A percentile compares a stretch with the other conserved stretches of the same genome.
Conservation (phyloP, 805 yeast species). For the Metschnikowia rubicola region DNA sequence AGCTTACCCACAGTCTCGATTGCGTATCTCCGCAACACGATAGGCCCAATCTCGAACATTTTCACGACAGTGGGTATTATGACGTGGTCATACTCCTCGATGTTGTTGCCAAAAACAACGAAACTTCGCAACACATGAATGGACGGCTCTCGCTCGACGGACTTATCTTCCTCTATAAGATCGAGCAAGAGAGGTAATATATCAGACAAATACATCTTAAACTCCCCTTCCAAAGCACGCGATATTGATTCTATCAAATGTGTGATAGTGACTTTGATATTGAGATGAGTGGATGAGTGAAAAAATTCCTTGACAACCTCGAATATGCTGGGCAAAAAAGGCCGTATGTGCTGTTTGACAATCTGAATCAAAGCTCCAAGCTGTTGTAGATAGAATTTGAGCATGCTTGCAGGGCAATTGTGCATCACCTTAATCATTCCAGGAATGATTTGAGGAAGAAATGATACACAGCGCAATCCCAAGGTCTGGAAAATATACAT, state of each 20-base stretch:
- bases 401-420: slow-evolving; percentile 69
- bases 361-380: slow-evolving; percentile 73
- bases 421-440: slow-evolving; percentile 84
- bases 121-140: slow-evolving; percentile 76
- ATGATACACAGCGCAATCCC: slow-evolving; percentile 87
- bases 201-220: slow-evolving; percentile 76
- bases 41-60: slow-evolving; percentile 69
- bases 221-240: slow-evolving; percentile 85
- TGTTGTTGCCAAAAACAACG: slow-evolving; percentile 79
- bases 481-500: slow-evolving; percentile 86
- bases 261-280: slow-evolving; percentile 75
- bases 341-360: slow-evolving; percentile 87
- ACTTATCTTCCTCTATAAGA: slow-evolving; percentile 69
- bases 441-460: slow-evolving; percentile 81
- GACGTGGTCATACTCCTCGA: slow-evolving; percentile 85
- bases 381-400: slow-evolving; percentile 88
- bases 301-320: slow-evolving; percentile 74
- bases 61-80: slow-evolving; percentile 83
- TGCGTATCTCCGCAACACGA: slow-evolving; percentile 64
- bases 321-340: slow-evolving; percentile 73
- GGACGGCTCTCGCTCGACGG: slow-evolving; percentile 58
- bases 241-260: slow-evolving; percentile 81
- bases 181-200: slow-evolving; percentile 73
- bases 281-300: slow-evolving; percentile 37
- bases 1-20: slow-evolving; percentile 80